Evolutionary conservation across 2,329 filamentous ascomycete genomes (phyloP), one percentile per base, ranked within the genome.

Genomic region (Camillea tinctor): DNA sequence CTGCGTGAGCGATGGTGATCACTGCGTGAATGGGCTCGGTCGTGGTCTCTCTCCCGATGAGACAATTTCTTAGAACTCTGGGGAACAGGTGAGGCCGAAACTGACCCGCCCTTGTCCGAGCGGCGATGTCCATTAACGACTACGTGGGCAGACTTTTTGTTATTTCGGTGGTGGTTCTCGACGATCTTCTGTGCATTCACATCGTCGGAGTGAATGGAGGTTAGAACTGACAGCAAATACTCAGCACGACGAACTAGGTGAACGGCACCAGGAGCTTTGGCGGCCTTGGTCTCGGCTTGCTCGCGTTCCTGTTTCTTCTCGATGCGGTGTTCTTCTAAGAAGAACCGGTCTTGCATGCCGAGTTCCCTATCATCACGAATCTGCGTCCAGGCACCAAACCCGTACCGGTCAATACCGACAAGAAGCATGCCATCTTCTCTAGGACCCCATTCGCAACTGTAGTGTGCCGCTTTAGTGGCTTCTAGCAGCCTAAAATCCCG

Each of bases 381-480:
- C 68, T 93, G 90, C 1, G 89, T 85, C 95, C 95, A 99, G 2
- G 94, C 93, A 59, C 96, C 96, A 71, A 97, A 98, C 1, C 95
- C 95, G 72, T 99, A 94, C 58, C 90, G 88, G 67, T 93, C 88
- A 65, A 99, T 97, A 61, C 95, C 95, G 49, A 98, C 86, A 58
- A 96, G 90, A 53, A 99, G 87, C 95, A 99, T 99, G 55, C 92
- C 95, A 73, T 99, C 95, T 75, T 99, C 95, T 62, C 90, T 89
- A 1, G 92, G 88, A 55, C 93, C 93, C 95, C 95, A 99, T 23
- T 91, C 81, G 71, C 93, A 97, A 51, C 88, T 91, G 76, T 98
- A 99, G 70, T 92, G 90, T 2, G 95, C 93, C 21, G 89, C 88
- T 74, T 99, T 99, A 13, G 91, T 93, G 2, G 95, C 95, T 72